Evolutionary conservation across 2,329 filamentous ascomycete species (phyloP), one percentile per base, ranked within the genome.

Genomic region (Colletotrichum gloeosporioides): DNA sequence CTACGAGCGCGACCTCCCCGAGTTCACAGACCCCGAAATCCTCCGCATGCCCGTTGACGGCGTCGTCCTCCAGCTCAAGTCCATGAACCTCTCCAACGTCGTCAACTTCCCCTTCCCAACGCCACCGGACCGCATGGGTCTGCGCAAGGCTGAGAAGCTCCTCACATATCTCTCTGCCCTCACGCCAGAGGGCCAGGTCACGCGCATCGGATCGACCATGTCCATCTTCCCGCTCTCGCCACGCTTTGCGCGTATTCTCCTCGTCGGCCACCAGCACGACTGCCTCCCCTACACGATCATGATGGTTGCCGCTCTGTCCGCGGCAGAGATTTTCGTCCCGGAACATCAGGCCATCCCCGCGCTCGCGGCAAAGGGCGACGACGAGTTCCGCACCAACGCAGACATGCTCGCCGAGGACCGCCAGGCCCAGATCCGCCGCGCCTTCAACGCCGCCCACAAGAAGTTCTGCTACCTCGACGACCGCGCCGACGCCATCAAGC

Each of bases 71-170:
- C 96, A 98, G 83, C 92, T 99, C 80, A 99, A 99, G 87, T 93
- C 94, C 67, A 98, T 99, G 95, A 95, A 96, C 71, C 91, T 98
- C 36, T 94, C 96, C 76, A 93, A 96, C 73, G 94, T 99, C 9
- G 91, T 95, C 82, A 98, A 97, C 84, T 99, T 99, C 83, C 97
- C 98, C 1, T 99, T 99, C 83, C 97, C 97, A 6, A 99, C 96
- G 16, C 93, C 96, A 0, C 97, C 97, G 3, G 93, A 96, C 80
- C 90, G 93, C 16, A 89, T 92, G 69, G 95, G 93, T 78, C 88
- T 99, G 25, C 91, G 92, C 65, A 95, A 94, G 82, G 96, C 97
- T 1, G 97, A 99, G 86, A 95, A 94, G 81, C 89, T 98, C 9
- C 89, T 99, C 10, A 93, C 91, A 63, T 98, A 98, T 82, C 90